Evolutionary conservation across 2,329 filamentous ascomycete species (phyloP).

Genomic region (Hymenoscyphus repandus): DNA sequence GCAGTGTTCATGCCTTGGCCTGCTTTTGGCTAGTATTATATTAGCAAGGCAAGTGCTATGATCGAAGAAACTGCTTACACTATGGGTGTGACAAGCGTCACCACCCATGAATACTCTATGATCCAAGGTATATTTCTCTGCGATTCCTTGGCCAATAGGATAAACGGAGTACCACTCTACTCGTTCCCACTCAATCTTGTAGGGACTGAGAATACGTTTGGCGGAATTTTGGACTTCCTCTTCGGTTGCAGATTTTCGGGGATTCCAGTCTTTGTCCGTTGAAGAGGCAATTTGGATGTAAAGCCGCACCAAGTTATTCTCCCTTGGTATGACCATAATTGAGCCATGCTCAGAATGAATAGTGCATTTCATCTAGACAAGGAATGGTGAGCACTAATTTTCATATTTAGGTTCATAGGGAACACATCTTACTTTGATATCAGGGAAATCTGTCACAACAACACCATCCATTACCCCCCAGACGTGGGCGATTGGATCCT

Average conservation of each 20-base stretch:
- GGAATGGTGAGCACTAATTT: background rate
- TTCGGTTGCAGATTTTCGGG: conserved; percentile 57
- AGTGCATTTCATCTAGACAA: conserved; percentile 60
- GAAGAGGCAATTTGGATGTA: conserved; percentile 64
- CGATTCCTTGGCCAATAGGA: conserved; percentile 69
- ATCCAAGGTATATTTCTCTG: conserved; percentile 61
- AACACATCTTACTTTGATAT: conserved; percentile 59
- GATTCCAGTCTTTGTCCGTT: conserved; percentile 55
- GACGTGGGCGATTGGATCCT: conserved; percentile 64
- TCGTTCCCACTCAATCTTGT: conserved; percentile 60
- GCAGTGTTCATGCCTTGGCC: conserved; percentile 79
- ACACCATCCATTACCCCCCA: conserved; percentile 76
- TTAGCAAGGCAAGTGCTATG: conserved; percentile 44
- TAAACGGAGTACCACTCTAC: conserved; percentile 75
- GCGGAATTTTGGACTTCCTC: conserved; percentile 60
- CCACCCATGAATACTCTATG: conserved; percentile 70
- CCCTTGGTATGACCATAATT: conserved; percentile 74
- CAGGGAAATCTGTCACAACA: conserved; percentile 67
- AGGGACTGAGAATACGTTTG: conserved; percentile 60
- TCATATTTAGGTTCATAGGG: background rate
- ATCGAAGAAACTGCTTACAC: conserved; percentile 41
- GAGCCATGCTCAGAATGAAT: conserved; percentile 71
- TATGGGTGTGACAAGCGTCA: conserved; percentile 76
- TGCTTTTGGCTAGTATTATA: conserved; percentile 60
- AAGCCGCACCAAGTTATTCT: conserved; percentile 62